Evolutionary conservation across 2,329 filamentous ascomycete species (phyloP), one percentile per base, ranked within the genome.

Genomic region (Penicillium sp.): DNA sequence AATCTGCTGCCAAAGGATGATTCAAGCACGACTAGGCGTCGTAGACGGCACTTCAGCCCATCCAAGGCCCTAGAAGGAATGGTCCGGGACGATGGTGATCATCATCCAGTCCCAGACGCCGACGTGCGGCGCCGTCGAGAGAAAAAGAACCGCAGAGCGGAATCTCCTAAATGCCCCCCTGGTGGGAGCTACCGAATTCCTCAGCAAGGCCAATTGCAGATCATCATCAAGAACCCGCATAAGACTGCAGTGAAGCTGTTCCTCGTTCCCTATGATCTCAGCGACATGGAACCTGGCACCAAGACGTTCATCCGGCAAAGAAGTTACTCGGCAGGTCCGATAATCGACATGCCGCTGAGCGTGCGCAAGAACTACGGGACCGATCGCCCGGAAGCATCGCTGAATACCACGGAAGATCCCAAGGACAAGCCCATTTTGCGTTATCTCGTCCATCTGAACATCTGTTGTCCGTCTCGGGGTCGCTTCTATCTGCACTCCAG

Each of bases 241-340:
- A 98, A 98, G 73, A 98, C 95, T 3, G 95, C 95, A 1, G 94
- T 98, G 56, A 98, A 99, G 75, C 82, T 99, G 0, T 98, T 98
- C 68, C 83, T 98, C 25, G 87, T 99, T 2, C 95, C 94, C 0
- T 99, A 98, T 68, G 92, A 98, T 72, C 81, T 99, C 1, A 84
- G 87, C 0, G 94, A 92, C 54, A 99, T 99, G 94, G 90, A 95
- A 62, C 86, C 92, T 0, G 92, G 92, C 0, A 96, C 92, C 15
- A 98, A 98, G 76, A 99, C 95, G 0, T 98, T 98, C 68, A 90
- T 99, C 61, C 87, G 95, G 34, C 95, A 99, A 77, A 89, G 95
- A 61, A 95, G 90, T 74, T 98, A 96, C 75, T 96, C 92, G 0
- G 87, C 90, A 10, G 92, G 92, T 0, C 90, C 92, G 3, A 90